Base-by-base conservation (phyloP, 257 asterid genomes). In the Salvia splendens region DNA sequence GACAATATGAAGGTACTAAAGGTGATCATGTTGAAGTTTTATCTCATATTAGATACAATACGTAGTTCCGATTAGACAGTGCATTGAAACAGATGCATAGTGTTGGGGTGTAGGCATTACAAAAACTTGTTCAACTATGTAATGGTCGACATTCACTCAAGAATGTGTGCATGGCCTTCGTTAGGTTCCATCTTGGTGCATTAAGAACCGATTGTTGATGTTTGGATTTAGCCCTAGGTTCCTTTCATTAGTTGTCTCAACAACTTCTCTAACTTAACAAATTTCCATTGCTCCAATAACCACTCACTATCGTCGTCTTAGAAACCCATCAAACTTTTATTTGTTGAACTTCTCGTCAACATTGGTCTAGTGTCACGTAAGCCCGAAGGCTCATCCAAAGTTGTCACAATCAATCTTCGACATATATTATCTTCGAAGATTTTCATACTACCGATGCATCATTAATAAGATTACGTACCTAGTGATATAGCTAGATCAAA, bases 1-100 rank as follows among this genome's bases (percentile, higher is more conserved):
- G 38, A 40, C 63, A 67, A n/a, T 24, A 12, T 53, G 50, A 42
- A 53, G 55, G 55, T 53, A 8, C 42, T 12, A 12, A 54, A 16
- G 33, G 16, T 3, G 38, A 17, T 61, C 3, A 12, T 11, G 5
- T 24, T 45, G 68, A 15, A 15, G 14, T 32, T 64, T 1, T 32
- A 14, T 64, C 9, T 14, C 1, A 14, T 9, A 64, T 20, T 16
- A 24, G 16, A 11, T 54, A 54, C 15, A 9, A 24, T 53, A 53
- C 6, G 8, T 24, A 10, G 16, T 54, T 24, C 9, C 61, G 28
- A 10, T 30, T 11, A 8, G 11, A 64, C 14, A 16, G 43, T 64
- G 17, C 55, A 4, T 9, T 45, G 68, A 20, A 32, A 4, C 48
- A 10, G 47, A 64, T 64, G 58, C 48, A 45, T 30, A 12, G 43